A percentile compares a stretch with the other conserved stretches of the same genome.
These are phyloP conservation scores for Galerina sulciceps DNA, from an alignment of 768 basidiomycete genomes.

Conservation along the genomic window DNA sequence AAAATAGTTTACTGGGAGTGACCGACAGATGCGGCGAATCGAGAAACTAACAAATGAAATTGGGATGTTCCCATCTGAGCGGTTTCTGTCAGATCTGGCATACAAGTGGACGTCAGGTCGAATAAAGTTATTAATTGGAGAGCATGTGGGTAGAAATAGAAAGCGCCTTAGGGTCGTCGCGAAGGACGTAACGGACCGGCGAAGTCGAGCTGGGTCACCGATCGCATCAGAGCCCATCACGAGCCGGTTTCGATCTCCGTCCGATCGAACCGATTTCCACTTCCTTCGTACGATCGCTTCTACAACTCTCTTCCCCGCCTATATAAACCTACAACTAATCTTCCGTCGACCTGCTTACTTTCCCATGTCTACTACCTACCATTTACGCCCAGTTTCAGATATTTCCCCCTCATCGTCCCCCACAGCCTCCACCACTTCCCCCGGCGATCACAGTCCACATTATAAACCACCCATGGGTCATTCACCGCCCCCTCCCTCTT, in stretches of 20 bases:
- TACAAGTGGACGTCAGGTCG: slow-evolving; percentile 4
- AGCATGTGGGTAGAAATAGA: slow-evolving; percentile 21
- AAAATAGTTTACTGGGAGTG: background rate
- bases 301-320: slow-evolving; percentile 29
- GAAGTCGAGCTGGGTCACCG: slow-evolving; percentile 20
- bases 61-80: slow-evolving; percentile 35
- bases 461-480: slow-evolving; percentile 27
- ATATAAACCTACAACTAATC: slow-evolving; percentile 26
- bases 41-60: slow-evolving; percentile 7
- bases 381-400: slow-evolving; percentile 60
- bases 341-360: slow-evolving; percentile 5
- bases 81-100: slow-evolving; percentile 42
- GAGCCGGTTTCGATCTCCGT: slow-evolving; percentile 38
- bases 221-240: slow-evolving; percentile 23
- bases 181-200: slow-evolving; percentile 25
- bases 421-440: slow-evolving; percentile 50
- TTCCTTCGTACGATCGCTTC: slow-evolving; percentile 27
- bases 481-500: slow-evolving; percentile 34
- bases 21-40: slow-evolving; percentile 36
- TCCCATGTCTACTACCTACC: slow-evolving; percentile 42
- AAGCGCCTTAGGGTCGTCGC: slow-evolving; percentile 29
- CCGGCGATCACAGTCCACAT: slow-evolving; percentile 45
- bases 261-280: slow-evolving; percentile 21
- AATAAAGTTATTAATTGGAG: slow-evolving; percentile 10
- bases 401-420: slow-evolving; percentile 57